phyloP scores from a whole-genome alignment of 148 eudicot genomes.

The Camellia japonica region DNA sequence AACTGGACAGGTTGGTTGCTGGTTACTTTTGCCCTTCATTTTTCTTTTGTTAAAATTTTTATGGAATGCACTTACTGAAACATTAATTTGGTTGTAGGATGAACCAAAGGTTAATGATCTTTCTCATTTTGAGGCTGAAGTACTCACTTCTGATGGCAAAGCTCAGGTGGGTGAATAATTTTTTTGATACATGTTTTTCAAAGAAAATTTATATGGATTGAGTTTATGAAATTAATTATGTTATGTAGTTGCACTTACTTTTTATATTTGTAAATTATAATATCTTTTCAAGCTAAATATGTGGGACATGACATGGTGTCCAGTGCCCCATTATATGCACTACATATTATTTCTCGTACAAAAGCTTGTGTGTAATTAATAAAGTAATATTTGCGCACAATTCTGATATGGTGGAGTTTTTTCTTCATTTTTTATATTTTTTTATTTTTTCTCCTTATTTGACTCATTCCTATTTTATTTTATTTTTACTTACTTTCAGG shows the following conservation, averaged over 20 bases:
- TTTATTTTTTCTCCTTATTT: background rate
- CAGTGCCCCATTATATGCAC: no score
- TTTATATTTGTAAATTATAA: background rate
- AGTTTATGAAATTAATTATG: no score
- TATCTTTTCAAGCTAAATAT: no score
- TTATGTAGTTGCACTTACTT: background rate
- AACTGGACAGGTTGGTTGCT: constrained; percentile 44
- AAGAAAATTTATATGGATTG: background rate
- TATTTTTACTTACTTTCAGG: constrained; percentile 33
- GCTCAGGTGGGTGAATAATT: constrained; percentile 22
- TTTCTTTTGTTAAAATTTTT: background rate
- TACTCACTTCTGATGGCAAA: constrained; percentile 20
- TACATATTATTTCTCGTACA: no score
- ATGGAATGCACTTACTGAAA: background rate
- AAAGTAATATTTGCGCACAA: background rate
- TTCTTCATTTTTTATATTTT: background rate
- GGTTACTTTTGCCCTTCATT: constrained; percentile 12
- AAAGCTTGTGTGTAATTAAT: background rate
- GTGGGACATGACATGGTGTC: no score
- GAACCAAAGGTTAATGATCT: constrained; percentile 10
- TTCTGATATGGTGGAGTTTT: background rate
- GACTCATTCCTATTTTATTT: background rate
- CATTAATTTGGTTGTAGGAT: constrained; percentile 17
- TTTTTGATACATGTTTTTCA: background rate
- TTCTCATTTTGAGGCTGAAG: constrained; percentile 20